Evolutionary conservation across 2,329 filamentous ascomycete genomes (phyloP), one percentile per base, ranked within the genome.

Genomic region (Fusarium sambucinum): DNA sequence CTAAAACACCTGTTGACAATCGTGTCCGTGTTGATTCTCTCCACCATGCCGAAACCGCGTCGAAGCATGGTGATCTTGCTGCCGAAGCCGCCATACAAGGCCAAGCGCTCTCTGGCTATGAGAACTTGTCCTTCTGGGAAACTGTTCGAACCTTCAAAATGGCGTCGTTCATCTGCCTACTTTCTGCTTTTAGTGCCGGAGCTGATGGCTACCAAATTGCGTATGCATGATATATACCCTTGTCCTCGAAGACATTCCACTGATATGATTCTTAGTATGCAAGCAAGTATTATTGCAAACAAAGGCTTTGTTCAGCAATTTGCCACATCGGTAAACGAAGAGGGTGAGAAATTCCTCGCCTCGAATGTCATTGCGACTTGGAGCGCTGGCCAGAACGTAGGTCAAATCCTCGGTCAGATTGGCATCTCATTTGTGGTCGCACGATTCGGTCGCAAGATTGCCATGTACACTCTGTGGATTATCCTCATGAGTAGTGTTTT

Each of bases 381-480:
- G 79, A 75, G 79, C 33, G 77, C 78, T 13, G 78, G 81, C 38
- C 78, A 79, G 68, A 79, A 77, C 3, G 74, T 79, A 2, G 80
- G 80, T 23, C 80, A 82, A 56, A 76, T 79, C 8, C 65, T 82
- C 46, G 80, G 79, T 21, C 80, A 80, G 68, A 72, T 76, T 13
- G 71, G 66, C 9, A 54, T 78, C 11, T 53, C 61, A 27, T 74
- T 74, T 40, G 21, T 73, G 2, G 77, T 76, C 0, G 70, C 69
- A 30, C 59, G 59, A n/a, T 73, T 74, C 40, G 77, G 77, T 17
- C 71, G 77, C n/a, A 78, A 79, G 57, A 59, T 64, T 1, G 69
- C 76, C 25, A 75, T 79, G 71, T 73, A 75, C 17, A 70, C 68
- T 14, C 71, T 75, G 53, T 78, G 76, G 77, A 61, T 71, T 10